Percentiles rank a stretch among this genome's conserved stretches.
phyloP scores from a whole-genome alignment of 495 filamentous ascomycete genomes.

The Hypoxylon intermedium region DNA sequence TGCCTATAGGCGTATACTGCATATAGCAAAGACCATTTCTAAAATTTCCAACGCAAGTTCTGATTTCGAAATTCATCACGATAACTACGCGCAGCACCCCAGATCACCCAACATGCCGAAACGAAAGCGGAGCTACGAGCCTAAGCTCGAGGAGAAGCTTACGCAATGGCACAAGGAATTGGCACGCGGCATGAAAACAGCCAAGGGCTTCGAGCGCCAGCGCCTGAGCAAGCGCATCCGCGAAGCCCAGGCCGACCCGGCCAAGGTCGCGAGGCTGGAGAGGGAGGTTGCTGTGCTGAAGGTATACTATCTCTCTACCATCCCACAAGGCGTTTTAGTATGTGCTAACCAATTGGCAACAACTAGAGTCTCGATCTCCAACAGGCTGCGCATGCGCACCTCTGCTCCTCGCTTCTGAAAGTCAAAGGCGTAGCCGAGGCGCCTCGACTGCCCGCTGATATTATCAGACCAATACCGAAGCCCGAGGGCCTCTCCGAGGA shows the following conservation, averaged over 20 bases:
- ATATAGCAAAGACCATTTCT: too few species aligned
- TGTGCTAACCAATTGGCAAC: conserved; percentile 8
- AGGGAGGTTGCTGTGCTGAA: conserved; percentile 79
- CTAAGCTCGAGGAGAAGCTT: conserved; percentile 61
- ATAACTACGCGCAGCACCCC: conserved; percentile 1
- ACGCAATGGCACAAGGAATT: conserved; percentile 66
- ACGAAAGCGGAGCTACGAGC: conserved; percentile 52
- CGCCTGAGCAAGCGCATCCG: conserved; percentile 80
- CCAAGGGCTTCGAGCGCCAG: conserved; percentile 88
- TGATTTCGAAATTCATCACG: not conserved
- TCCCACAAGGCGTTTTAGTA: not conserved
- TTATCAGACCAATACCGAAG: conserved; percentile 56
- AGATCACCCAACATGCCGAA: conserved; percentile 50
- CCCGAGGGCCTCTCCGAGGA: conserved; percentile 55
- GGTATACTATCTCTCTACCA: conserved; percentile 54
- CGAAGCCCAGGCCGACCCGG: conserved; percentile 60
- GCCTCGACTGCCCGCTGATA: conserved; percentile 55
- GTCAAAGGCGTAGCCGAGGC: conserved; percentile 70
- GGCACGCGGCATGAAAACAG: conserved; percentile 73
- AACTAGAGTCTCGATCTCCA: conserved; percentile 67
- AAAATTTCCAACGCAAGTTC: conserved; percentile 19
- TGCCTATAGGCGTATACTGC: not conserved
- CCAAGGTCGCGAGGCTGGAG: conserved; percentile 64
- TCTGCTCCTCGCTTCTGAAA: conserved; percentile 77
- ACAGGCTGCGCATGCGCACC: conserved; percentile 68